Percentiles rank a stretch among this genome's conserved stretches.
These are phyloP conservation scores for Berkeleyomyces basicola DNA, from an alignment of 2,329 filamentous ascomycete genomes.

Conservation along the genomic window DNA sequence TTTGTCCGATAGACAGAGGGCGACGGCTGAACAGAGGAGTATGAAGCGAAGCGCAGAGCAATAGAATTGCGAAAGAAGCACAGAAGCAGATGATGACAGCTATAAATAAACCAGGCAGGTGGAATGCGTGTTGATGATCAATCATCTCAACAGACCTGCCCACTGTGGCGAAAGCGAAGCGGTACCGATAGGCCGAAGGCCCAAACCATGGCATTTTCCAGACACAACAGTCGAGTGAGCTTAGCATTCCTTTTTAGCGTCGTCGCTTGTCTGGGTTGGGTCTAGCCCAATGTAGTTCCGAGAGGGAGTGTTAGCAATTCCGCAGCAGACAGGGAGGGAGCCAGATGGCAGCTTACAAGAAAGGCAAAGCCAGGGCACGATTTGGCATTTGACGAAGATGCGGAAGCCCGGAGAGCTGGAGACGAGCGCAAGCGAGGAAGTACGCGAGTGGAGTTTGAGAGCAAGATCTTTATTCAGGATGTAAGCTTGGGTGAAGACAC, in stretches of 20 bases:
- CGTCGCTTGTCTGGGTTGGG: neutral
- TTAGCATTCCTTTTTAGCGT: neutral
- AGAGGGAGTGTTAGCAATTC: neutral
- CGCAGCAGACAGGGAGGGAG: neutral
- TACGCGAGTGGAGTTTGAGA: neutral
- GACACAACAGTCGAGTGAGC: neutral
- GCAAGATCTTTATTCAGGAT: no score
- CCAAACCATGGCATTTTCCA: neutral
- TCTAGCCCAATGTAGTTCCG: neutral
- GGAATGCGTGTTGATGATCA: neutral
- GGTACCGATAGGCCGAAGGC: neutral
- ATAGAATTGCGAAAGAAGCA: neutral
- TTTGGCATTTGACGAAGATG: neutral
- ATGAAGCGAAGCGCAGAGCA: neutral
- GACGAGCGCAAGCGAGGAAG: neutral
- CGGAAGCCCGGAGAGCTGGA: neutral
- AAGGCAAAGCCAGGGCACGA: neutral
- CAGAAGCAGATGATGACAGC: neutral
- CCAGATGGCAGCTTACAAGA: neutral
- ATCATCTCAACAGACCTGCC: neutral
- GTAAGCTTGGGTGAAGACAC: no score
- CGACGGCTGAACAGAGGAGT: neutral
- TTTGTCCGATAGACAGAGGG: neutral
- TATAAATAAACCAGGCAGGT: neutral
- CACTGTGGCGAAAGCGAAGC: neutral